phyloP scores from a whole-genome alignment of 768 basidiomycete species.

The Scleroderma bovista region DNA sequence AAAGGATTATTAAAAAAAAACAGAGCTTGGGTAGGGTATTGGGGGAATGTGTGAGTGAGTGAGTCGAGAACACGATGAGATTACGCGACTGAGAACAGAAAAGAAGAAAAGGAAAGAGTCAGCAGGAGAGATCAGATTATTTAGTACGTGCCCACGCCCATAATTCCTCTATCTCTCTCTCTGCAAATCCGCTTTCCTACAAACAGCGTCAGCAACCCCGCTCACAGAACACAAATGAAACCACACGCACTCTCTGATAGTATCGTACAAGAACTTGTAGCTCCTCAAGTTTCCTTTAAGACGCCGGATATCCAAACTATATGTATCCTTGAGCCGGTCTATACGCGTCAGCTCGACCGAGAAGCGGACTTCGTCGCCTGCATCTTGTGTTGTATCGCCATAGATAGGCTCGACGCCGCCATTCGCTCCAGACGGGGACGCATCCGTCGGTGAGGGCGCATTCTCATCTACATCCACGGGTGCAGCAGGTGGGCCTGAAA shows the following conservation, averaged over 20 bases:
- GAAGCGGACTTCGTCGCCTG: constrained; percentile 95
- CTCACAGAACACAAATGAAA: constrained; percentile 8
- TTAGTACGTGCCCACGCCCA: constrained; percentile 20
- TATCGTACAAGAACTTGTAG: constrained; percentile 90
- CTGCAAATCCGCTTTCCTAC: constrained; percentile 35
- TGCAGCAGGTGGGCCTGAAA: constrained; percentile 40
- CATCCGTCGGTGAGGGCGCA: constrained; percentile 31
- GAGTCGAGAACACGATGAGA: constrained; percentile 7
- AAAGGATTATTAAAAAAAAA: constrained; percentile 11
- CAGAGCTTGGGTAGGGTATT: constrained; percentile 28
- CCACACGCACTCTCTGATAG: constrained; percentile 69
- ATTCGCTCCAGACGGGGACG: constrained; percentile 23
- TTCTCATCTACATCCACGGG: constrained; percentile 52
- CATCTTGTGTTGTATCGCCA: constrained; percentile 75
- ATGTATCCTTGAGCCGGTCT: constrained; percentile 85
- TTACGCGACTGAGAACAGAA: not conserved
- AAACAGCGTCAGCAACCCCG: constrained; percentile 4
- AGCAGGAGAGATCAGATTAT: constrained; percentile 1
- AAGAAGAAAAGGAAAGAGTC: not conserved
- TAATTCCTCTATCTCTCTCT: constrained; percentile 30
- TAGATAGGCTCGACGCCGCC: constrained; percentile 54
- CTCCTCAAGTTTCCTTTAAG: constrained; percentile 90
- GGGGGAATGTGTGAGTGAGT: not conserved
- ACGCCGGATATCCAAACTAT: constrained; percentile 86
- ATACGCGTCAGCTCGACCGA: constrained; percentile 90